Base-by-base conservation (phyloP, 192 early-diverging fungal species). In the Rhizophlyctis rosea region DNA sequence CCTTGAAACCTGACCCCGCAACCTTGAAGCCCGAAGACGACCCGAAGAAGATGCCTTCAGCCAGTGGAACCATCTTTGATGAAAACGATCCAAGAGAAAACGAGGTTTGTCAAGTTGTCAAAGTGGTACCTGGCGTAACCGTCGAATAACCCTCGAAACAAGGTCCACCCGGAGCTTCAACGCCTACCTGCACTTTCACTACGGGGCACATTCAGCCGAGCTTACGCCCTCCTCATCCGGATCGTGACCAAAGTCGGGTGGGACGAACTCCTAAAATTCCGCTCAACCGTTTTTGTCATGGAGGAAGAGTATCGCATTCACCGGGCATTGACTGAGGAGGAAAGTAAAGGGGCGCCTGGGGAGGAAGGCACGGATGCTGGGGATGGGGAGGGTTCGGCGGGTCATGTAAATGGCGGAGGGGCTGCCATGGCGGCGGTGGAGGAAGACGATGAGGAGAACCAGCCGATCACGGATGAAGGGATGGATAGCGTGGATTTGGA, bases 211-310 rank as follows among this genome's bases (percentile, higher is more conserved):
- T 99, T 98, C 77, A 71, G 86, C 29, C 85, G 83, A 33, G 97
- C 95, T 0, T 99, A 99, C 72, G 69, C 70, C 34, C 75, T 95
- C 13, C 74, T 99, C 62, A 86, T 94, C 30, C 74, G 75, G 34
- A 83, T 99, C 18, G 89, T 90, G 23, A 72, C 81, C 39, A 86
- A 88, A 32, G 86, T 92, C 62, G 97, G 97, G 14, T 99, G 97
- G 97, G 95, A 99, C 58, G 93, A 96, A 66, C 75, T 99, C 48
- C 81, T 99, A 49, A 76, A 80, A 52, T 86, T 86, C 49, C 83
- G 95, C 61, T 94, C 92, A 18, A 68, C 74, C 47, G 95, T 93
- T 7, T 99, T 99, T 81, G 95, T 99, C 4, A 99, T 99, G 97
- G 97, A 99, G 50, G 97, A 98, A 61, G 97, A 99, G 70, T 99